Base-by-base conservation (phyloP, 805 yeast genomes). In the Wickerhamiella kazuoi region DNA sequence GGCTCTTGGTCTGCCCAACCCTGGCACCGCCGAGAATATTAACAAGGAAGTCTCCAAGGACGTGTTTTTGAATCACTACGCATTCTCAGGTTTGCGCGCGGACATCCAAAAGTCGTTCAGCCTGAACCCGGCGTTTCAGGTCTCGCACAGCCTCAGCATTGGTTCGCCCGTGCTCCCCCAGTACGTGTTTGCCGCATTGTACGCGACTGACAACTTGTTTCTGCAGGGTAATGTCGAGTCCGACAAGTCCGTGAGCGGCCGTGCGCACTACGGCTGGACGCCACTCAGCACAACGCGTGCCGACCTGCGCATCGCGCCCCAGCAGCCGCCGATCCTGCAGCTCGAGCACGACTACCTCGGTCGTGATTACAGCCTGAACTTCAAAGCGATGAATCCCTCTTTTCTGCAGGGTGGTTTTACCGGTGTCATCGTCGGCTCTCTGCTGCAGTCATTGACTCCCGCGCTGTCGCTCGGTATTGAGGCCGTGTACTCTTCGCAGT, bases 271-370 rank as follows among this genome's bases (percentile, higher is more conserved):
- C 62, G 83, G 86, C 50, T 84, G 95, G 95, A 73, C 74, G 59
- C 73, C 75, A 58, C 68, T 68, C 54, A 74, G 76, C 60, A 65
- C 78, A 53, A 72, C 94, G 44, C 86, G 84, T 64, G 72, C 80
- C 45, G 82, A 93, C 53, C 67, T 84, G 59, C 97, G 87, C 67
- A 67, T 84, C 50, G 81, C 93, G 50, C 67, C 76, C 46, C 81
- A 78, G 48, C 95, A 86, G 65, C 95, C 90, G 48, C 68, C 90
- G 42, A 83, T 87, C 93, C 70, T 80, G 46, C 97, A 90, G 66
- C 68, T 87, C 51, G 98, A 90, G 69, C 96, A 90, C 60, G 98
- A 90, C 62, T 78, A 74, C 65, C 87, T 79, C 63, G 95, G 87
- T 44, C 62, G 70, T 41, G 98, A 90, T 60, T 84, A 74, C 58